Evolutionary conservation across 106 monocot species (phyloP), one percentile per base, ranked within the genome.

Genomic region (Narthecium ossifragum): DNA sequence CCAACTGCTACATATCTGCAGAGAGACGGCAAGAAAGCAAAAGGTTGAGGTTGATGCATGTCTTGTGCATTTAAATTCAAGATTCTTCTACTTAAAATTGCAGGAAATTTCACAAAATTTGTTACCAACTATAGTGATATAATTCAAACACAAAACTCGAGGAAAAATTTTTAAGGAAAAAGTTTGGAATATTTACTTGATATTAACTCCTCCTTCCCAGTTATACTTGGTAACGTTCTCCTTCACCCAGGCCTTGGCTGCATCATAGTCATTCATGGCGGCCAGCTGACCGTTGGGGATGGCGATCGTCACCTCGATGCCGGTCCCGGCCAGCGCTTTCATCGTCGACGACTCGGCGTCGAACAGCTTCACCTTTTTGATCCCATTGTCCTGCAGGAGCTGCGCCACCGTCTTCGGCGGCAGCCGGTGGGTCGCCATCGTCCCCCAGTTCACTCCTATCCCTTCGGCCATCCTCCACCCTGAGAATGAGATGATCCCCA

Each of bases 361-460:
- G 22, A 50, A 50, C 21, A 50, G 49, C 49, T 50, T 50, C 23
- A 50, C 49, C 22, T 50, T 50, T 23, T 50, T 74, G 34, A 74
- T 67, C 15, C 67, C 60, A 2, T 74, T 74, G 45, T 74, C 73
- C 25, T 27, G 56, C 41, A 74, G 31, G 23, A 74, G 37, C 52
- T 53, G 41, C 38, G 36, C 52, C 13, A 74, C 20, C 14, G 51
- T 60, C 20, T 60, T 61, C 3, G 52, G 43, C 12, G 73, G 73
- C 34, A 74, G 24, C 50, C 45, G 59, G 34, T 60, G 67, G 18
- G 37, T 66, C 52, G 61, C 43, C 40, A 74, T 46, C 17, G 73
- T 74, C 20, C 73, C 73, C 73, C 73, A 74, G 61, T 74, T 74
- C 25, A 74, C 66, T 6, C 73, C 73, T 13, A 74, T 53, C 31